A percentile compares a stretch with the other conserved stretches of the same genome.
These are phyloP conservation scores for Drechslerella coelobrocha DNA, from an alignment of 2,329 filamentous ascomycete genomes.

Conservation along the genomic window DNA sequence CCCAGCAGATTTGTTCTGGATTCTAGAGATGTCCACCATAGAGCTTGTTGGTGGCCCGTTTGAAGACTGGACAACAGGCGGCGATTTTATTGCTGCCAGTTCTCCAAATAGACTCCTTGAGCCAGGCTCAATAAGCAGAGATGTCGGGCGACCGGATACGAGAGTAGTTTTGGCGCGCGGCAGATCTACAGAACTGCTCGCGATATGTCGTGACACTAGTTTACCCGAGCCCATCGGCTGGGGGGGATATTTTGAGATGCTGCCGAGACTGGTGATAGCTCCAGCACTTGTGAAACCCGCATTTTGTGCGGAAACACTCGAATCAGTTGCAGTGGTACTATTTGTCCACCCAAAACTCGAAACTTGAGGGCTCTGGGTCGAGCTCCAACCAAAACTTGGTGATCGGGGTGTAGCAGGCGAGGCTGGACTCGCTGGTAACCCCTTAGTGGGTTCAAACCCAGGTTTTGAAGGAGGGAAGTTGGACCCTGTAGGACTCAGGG, in stretches of 20 bases:
- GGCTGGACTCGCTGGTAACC: constrained; percentile 12
- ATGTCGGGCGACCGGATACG: constrained; percentile 25
- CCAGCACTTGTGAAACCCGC: constrained; percentile 11
- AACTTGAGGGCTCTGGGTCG: constrained; percentile 30
- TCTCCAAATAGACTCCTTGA: constrained; percentile 39
- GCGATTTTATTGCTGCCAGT: constrained; percentile 33
- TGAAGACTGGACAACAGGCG: constrained; percentile 11
- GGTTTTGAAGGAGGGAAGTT: constrained; percentile 29
- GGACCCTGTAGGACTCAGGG: constrained; percentile 28
- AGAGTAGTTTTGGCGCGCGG: constrained; percentile 27
- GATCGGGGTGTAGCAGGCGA: constrained; percentile 30
- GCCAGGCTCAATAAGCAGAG: constrained; percentile 35
- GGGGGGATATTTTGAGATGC: constrained; percentile 14
- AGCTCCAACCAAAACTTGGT: constrained; percentile 40
- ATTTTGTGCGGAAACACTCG: not conserved
- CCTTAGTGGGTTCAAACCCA: constrained; percentile 28
- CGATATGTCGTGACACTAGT: constrained; percentile 14
- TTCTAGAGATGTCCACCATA: constrained; percentile 35
- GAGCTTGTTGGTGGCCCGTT: constrained; percentile 18
- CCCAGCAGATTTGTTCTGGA: constrained; percentile 17
- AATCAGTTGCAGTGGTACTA: not conserved
- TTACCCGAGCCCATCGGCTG: constrained; percentile 2
- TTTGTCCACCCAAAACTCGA: constrained; percentile 33
- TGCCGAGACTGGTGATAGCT: constrained; percentile 3
- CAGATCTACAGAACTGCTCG: constrained; percentile 44